Evolutionary conservation across 1,139 yeast species (phyloP), one percentile per base, ranked within the genome.

Genomic region (Blastobotrys niveus): DNA sequence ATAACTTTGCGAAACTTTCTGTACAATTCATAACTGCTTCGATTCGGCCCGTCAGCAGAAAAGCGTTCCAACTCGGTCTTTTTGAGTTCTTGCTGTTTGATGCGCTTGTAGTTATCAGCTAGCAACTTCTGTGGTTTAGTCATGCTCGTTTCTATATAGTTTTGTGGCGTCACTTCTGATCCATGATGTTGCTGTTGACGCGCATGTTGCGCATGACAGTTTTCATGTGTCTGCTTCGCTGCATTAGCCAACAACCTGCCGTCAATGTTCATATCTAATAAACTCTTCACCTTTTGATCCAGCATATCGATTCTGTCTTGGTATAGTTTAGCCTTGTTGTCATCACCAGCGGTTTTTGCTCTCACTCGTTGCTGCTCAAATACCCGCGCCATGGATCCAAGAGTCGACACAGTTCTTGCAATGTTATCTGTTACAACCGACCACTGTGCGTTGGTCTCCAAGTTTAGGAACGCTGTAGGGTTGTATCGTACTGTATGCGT

Each of bases 1-100:
- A 58, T 51, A 8, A 40, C 49, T 24, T 48, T 36, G 15, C 58
- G 48, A 36, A 54, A 55, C 22, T 33, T 47, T 52, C 70, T 19
- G 72, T 55, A 55, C 20, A 22, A 10, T 22, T n/a, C 12, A 10
- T 19, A 38, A 29, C 27, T 26, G 35, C 24, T 32, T 21, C 22
- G 32, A 30, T 17, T 29, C 21, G 27, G 27, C 18, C 30, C 37
- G 18, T 33, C 5, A 21, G 20, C 38, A 14, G 17, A 24, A n/a
- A 40, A 40, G 15, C 34, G 29, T 38, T 42, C 34, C 30, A 35
- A 31, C 34, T 42, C 40, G 20, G 18, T 19, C 22, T 30, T 27
- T 12, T 24, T 29, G 19, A 36, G 17, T 17, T 38, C 30, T 5
- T 7, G 30, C 14, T 27, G 9, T 7, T 6, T 6, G 27, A 8